Base-by-base conservation (phyloP, 2,329 filamentous ascomycete species). In the Aspergillus piperis region DNA sequence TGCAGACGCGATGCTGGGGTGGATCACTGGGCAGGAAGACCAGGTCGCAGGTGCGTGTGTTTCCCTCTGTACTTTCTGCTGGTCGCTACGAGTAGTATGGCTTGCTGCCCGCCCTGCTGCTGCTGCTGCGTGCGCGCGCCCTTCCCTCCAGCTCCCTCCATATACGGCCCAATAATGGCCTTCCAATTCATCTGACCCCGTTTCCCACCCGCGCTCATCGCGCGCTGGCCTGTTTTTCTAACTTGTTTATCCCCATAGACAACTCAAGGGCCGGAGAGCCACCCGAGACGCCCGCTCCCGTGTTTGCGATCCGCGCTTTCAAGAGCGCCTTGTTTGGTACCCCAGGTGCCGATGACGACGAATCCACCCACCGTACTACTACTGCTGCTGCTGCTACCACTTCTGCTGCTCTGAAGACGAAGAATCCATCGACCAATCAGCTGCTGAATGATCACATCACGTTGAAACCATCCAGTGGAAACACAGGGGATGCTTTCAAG, bases 221-320 rank as follows among this genome's bases (percentile, higher is more conserved):
- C 63, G 58, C 54, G 56, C 63, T 65, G 54, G 61, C 60, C 59
- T 44, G 60, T 62, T 62, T 55, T 57, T 59, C 32, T 50, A 27
- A 50, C 57, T 61, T 54, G 56, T 61, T 64, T 61, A 32, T 53
- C 54, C 42, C 32, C 57, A 48, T 51, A 77, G 74, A 73, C 61
- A 68, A 71, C 63, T 88, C 78, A 82, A 86, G 73, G 82, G 83
- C 73, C 60, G 69, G 82, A 60, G 85, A 88, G 44, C 77, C 83
- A 6, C 86, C 86, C 53, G 85, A 88, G 65, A 89, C 87, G 1
- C 87, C 87, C 8, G 87, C 86, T 50, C 86, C 86, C 50, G 80
- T 88, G 21, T 90, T 90, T 71, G 86, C 86, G 17, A 83, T 88
- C 58, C 86, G 87, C 68, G 87, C 87, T 15, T 87, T 89, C 74